Conservation (phyloP, 192 early-diverging fungal genomes). For the Coemansia sp. region DNA sequence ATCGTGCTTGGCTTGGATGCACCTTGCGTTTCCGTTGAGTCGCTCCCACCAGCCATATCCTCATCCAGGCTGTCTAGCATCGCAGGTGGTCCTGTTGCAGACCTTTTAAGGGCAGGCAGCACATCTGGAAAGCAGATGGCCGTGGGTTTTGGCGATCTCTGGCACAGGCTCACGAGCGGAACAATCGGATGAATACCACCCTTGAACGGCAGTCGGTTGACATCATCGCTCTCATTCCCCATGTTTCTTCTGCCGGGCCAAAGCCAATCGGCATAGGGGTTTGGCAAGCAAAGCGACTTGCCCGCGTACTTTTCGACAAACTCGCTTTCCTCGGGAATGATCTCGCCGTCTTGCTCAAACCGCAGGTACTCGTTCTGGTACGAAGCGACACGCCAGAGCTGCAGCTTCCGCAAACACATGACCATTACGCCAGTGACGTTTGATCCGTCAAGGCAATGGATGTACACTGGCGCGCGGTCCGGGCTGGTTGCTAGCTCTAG, state of each 20-base stretch:
- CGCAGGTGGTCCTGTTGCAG: background rate
- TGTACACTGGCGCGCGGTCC: constrained; percentile 71
- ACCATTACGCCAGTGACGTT: constrained; percentile 83
- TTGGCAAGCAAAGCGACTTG: constrained; percentile 24
- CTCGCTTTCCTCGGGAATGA: constrained; percentile 56
- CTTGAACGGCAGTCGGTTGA: constrained; percentile 34
- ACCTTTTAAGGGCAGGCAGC: background rate
- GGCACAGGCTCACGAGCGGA: constrained; percentile 19
- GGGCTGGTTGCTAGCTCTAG: constrained; percentile 79
- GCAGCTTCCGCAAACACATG: constrained; percentile 86
- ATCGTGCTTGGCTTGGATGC: background rate
- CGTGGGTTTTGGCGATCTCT: background rate
- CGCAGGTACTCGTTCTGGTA: constrained; percentile 74
- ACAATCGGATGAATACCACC: constrained; percentile 40
- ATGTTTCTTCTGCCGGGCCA: constrained; percentile 30
- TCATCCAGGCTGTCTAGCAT: too few species aligned
- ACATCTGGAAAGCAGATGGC: background rate
- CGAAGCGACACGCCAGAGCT: constrained; percentile 81
- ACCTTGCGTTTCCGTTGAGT: background rate
- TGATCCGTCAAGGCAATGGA: constrained; percentile 92
- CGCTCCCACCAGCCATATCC: background rate
- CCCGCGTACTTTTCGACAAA: constrained; percentile 51
- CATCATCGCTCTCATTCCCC: background rate
- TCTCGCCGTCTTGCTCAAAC: constrained; percentile 60
- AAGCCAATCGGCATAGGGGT: constrained; percentile 42